Evolutionary conservation across 371 early-diverging fungal species (phyloP).

Genomic region (Apophysomyces trapeziformis): DNA sequence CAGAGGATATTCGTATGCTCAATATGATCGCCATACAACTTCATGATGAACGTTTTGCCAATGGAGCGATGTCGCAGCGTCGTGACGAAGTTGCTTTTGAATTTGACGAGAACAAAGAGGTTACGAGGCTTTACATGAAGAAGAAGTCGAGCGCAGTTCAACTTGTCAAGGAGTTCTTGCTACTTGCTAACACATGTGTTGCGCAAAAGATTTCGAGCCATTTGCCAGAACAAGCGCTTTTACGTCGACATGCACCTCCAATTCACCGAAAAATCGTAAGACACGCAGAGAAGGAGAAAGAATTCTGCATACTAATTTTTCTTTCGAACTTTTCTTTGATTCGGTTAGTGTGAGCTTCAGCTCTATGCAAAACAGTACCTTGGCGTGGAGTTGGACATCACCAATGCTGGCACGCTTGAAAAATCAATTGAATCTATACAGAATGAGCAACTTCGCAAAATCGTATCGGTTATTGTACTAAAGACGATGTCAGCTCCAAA

Average conservation of each 20-base stretch:
- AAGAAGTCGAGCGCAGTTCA: constrained; percentile 13
- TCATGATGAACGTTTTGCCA: constrained; percentile 65
- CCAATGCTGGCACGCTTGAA: constrained; percentile 62
- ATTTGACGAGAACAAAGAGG: constrained; percentile 53
- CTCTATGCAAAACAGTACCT: constrained; percentile 54
- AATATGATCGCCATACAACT: constrained; percentile 81
- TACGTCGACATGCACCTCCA: constrained; percentile 76
- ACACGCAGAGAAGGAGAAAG: not conserved
- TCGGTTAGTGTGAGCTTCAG: constrained; percentile 50
- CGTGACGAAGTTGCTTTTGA: constrained; percentile 72
- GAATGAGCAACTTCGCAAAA: constrained; percentile 46
- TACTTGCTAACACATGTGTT: constrained; percentile 89
- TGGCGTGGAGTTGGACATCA: constrained; percentile 53
- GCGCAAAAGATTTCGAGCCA: constrained; percentile 79
- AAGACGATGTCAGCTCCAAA: constrained; percentile 84
- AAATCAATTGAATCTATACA: constrained; percentile 69
- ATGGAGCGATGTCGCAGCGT: constrained; percentile 70
- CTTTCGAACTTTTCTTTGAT: not conserved
- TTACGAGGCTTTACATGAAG: constrained; percentile 9
- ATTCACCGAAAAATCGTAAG: constrained; percentile 47
- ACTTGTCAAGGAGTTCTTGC: constrained; percentile 79
- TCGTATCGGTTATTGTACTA: constrained; percentile 68
- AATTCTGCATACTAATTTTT: not conserved
- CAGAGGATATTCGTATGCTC: constrained; percentile 67
- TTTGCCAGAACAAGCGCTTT: constrained; percentile 83